Evolutionary conservation across 176 grass and related monocot species (phyloP), one percentile per base, ranked within the genome.

Genomic region (Dendrocalamus sinicus): DNA sequence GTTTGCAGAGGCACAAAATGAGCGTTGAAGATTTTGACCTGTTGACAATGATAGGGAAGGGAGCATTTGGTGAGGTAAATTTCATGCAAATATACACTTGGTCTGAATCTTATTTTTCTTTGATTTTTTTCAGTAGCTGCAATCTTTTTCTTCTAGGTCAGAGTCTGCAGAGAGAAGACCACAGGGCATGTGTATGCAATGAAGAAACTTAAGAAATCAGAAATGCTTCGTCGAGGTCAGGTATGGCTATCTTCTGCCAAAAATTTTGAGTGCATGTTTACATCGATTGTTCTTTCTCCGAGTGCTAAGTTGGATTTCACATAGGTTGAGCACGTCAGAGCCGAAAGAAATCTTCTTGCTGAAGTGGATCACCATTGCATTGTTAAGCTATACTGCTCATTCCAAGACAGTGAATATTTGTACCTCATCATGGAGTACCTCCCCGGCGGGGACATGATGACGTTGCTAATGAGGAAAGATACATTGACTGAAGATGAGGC

Each of bases 351-450:
- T 86, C 96, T 99, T 76, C 91, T 98, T 44, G 93, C 96, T 23
- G 96, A 98, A 88, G 96, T 98, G 83, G 93, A 98, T 70, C 92
- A 92, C 71, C 92, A 92, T 81, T 98, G 96, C 76, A 98, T 98
- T 63, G 96, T 98, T 41, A 98, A 98, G 75, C 64, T 98, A 28
- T 98, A 96, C 48, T 98, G 92, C 65, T 98, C 96, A 61, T 98
- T 98, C 84, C 96, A 99, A 84, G 96, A 99, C 82, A 91, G 74
- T 47, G 93, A 96, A 17, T 96, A 92, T 59, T 75, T 99, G 73
- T 99, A 99, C 74, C 91, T 99, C 73, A 94, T 99, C 83, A 99
- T 99, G 96, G 96, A 99, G 86, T 99, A 99, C 81, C 89, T 99
- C 75, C 92, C 96, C 20, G 96, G 96, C 61, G 96, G 96, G 9